These are phyloP conservation scores for Fagopyrum tataricum DNA, from an alignment of 148 eudicot genomes.

Conservation along the genomic window DNA sequence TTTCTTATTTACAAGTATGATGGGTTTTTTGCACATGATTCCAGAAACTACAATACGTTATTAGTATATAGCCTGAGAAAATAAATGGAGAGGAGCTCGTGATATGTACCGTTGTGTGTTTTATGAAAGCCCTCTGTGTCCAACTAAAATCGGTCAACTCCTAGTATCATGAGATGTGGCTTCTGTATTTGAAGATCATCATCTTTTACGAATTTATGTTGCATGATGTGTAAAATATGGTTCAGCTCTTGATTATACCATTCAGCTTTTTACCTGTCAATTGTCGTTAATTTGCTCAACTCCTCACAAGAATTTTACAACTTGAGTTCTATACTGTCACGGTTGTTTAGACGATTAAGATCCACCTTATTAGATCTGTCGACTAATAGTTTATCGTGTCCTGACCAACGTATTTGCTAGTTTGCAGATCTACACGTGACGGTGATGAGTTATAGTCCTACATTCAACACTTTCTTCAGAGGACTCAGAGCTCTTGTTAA, in stretches of 20 bases:
- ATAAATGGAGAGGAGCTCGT: background rate
- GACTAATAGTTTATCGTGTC: background rate
- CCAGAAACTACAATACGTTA: background rate
- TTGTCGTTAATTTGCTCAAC: too few species aligned
- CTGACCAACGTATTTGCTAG: background rate
- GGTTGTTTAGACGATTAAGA: background rate
- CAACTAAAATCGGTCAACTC: too few species aligned
- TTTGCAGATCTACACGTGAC: slow-evolving; percentile 1
- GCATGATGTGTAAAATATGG: too few species aligned
- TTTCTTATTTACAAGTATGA: background rate
- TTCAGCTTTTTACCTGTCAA: too few species aligned
- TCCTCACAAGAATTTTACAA: too few species aligned
- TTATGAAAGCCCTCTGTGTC: background rate
- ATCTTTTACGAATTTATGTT: too few species aligned
- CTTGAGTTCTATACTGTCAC: background rate
- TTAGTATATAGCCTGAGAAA: background rate
- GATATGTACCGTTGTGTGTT: too few species aligned
- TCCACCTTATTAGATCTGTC: background rate
- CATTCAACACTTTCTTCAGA: background rate
- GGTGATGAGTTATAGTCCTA: background rate
- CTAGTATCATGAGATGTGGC: too few species aligned
- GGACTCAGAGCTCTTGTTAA: background rate
- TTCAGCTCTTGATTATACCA: too few species aligned
- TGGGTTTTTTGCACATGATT: background rate
- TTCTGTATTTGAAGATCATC: too few species aligned